These are phyloP conservation scores for Verticillium albo-atrum DNA, from an alignment of 2,329 filamentous ascomycete species.

Conservation along the genomic window DNA sequence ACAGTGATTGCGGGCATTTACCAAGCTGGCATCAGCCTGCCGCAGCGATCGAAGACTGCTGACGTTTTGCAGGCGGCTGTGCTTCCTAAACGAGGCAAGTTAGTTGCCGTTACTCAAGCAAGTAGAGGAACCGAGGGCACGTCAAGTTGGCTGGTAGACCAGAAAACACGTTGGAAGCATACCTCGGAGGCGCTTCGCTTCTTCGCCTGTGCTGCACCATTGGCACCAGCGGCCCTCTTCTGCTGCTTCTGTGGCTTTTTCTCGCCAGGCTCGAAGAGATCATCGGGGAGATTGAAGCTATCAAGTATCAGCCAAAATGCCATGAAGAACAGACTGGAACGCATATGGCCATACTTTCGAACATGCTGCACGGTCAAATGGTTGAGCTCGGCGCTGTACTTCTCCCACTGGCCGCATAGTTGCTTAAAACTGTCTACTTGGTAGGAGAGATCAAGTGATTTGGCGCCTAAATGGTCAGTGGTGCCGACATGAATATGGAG, in stretches of 20 bases:
- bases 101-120: neutral
- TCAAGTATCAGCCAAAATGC: neutral
- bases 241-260: slow-evolving; percentile 56
- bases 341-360: slow-evolving; percentile 64
- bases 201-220: slow-evolving; percentile 34
- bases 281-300: slow-evolving; percentile 82
- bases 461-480: slow-evolving; percentile 50
- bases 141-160: neutral
- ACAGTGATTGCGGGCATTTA: neutral
- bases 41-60: slow-evolving; percentile 35
- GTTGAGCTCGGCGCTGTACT: slow-evolving; percentile 70
- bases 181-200: slow-evolving; percentile 47
- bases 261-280: slow-evolving; percentile 83
- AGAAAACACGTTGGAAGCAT: slow-evolving; percentile 3
- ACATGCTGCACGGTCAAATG: slow-evolving; percentile 79
- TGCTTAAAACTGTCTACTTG: slow-evolving; percentile 84
- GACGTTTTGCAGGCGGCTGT: slow-evolving; percentile 33
- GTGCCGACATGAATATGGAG: neutral
- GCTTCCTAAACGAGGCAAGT: slow-evolving; percentile 23
- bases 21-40: slow-evolving; percentile 25
- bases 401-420: slow-evolving; percentile 71
- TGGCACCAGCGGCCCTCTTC: slow-evolving; percentile 23
- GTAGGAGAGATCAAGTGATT: slow-evolving; percentile 71
- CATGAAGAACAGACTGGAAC: neutral
- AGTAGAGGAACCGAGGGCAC: neutral